Conservation (phyloP, 2,329 filamentous ascomycete genomes). For the Talaromyces albobiverticillius region DNA sequence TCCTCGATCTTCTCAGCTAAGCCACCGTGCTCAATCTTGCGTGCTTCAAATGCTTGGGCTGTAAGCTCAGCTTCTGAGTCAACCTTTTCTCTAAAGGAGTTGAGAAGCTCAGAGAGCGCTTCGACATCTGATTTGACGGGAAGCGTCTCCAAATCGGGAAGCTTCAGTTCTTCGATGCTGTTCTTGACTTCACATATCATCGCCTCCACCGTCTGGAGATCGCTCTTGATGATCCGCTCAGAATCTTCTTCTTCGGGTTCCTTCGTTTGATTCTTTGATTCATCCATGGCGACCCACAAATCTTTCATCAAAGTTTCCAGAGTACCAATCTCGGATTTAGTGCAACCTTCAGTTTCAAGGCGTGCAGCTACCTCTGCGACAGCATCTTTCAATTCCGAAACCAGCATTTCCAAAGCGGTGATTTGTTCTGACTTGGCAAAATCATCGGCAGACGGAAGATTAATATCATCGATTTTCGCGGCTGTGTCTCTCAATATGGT, state of each 20-base stretch:
- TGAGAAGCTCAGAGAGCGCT: conserved; percentile 67
- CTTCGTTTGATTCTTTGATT: conserved; percentile 52
- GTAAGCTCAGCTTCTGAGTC: conserved; percentile 69
- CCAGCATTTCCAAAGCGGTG: conserved; percentile 62
- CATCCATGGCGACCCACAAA: conserved; percentile 71
- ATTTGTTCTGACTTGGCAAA: conserved; percentile 62
- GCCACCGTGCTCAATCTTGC: conserved; percentile 76
- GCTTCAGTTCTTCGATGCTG: conserved; percentile 68
- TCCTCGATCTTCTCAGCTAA: conserved; percentile 75
- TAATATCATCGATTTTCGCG: conserved; percentile 78
- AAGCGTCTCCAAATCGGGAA: conserved; percentile 67
- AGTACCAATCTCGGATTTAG: conserved; percentile 73
- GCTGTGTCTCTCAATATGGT: conserved; percentile 88
- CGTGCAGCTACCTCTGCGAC: conserved; percentile 65
- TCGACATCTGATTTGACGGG: conserved; percentile 74
- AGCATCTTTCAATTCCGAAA: conserved; percentile 72
- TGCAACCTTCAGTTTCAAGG: conserved; percentile 65
- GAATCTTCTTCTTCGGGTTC: conserved; percentile 46
- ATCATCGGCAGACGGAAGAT: conserved; percentile 61
- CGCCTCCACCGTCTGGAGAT: conserved; percentile 76
- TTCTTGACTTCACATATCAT: conserved; percentile 82
- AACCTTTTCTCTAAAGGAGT: conserved; percentile 63
- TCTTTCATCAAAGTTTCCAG: conserved; percentile 78
- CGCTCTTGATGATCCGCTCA: conserved; percentile 72
- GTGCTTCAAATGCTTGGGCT: conserved; percentile 75